A percentile compares a stretch with the other conserved stretches of the same genome.
Conservation (phyloP, 257 asterid genomes). For the Solanum microdontum region DNA sequence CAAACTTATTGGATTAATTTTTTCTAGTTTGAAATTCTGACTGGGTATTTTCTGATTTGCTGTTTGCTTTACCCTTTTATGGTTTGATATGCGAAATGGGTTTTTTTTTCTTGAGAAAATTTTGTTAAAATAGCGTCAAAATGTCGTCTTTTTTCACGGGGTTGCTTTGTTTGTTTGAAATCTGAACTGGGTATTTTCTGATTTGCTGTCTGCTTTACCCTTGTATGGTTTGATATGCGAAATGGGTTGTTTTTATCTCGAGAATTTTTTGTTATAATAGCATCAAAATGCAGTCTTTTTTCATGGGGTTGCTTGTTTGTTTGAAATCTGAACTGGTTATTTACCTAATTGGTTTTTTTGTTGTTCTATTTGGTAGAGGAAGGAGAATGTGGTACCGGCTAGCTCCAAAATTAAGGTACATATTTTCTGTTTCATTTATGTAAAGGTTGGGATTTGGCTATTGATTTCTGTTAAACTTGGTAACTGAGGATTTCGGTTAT, state of each 20-base stretch:
- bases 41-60: neutral
- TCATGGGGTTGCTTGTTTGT: neutral
- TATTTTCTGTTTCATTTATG: neutral
- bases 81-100: neutral
- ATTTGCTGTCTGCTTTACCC: neutral
- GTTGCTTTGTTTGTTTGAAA: neutral
- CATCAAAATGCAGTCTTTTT: neutral
- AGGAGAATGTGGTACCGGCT: constrained; percentile 44
- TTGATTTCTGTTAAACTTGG: neutral
- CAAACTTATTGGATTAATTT: neutral
- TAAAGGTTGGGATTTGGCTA: neutral
- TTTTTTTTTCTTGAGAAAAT: neutral
- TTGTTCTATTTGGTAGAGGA: constrained; percentile 28
- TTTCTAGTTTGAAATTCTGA: neutral
- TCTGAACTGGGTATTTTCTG: neutral
- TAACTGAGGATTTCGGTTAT: neutral
- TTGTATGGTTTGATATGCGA: neutral
- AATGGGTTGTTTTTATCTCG: neutral
- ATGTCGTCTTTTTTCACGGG: neutral
- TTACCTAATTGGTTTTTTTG: neutral
- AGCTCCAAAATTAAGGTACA: constrained; percentile 68
- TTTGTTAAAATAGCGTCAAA: neutral
- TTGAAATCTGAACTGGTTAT: neutral
- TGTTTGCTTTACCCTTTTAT: neutral
- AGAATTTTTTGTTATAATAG: neutral